phyloP scores from a whole-genome alignment of 352 stramenopile genomes.

The Phytophthora pinifolia region DNA sequence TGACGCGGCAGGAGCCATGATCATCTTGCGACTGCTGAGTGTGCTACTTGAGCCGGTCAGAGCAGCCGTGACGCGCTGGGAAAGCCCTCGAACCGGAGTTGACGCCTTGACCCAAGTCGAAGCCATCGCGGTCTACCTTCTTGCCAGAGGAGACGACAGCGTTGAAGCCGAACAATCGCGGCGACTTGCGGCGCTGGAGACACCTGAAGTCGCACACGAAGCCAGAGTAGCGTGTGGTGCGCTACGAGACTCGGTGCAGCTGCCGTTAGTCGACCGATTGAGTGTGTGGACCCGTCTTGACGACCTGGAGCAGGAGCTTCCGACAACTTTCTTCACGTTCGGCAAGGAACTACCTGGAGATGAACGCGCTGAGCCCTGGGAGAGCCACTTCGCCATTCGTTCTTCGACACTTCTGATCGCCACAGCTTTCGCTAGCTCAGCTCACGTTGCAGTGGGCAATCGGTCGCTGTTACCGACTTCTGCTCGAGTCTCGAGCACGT shows the following conservation, averaged over 20 bases:
- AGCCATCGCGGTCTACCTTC: constrained; percentile 53
- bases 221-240: constrained; percentile 7
- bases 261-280: constrained; percentile 15
- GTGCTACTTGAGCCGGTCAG: constrained; percentile 32
- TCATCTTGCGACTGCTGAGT: constrained; percentile 34
- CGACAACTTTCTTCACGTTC: constrained; percentile 36
- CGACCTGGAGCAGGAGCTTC: constrained; percentile 30
- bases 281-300: constrained; percentile 31
- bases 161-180: constrained; percentile 28
- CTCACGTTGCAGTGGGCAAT: constrained; percentile 60
- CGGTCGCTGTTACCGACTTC: constrained; percentile 48
- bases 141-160: constrained; percentile 46
- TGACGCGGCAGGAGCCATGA: constrained; percentile 26
- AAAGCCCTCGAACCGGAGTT: constrained; percentile 28
- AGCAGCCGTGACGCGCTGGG: constrained; percentile 35
- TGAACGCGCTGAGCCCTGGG: not conserved
- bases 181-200: constrained; percentile 28
- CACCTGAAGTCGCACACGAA: constrained; percentile 37
- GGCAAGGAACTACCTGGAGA: not conserved
- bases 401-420: constrained; percentile 17
- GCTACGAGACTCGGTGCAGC: constrained; percentile 8
- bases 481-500: constrained; percentile 35
- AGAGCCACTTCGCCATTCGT: constrained; percentile 9
- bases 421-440: constrained; percentile 53
- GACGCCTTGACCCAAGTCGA: constrained; percentile 71